Conservation (phyloP, 1,284 basidiomycete species). For the Naganishia sp. region DNA sequence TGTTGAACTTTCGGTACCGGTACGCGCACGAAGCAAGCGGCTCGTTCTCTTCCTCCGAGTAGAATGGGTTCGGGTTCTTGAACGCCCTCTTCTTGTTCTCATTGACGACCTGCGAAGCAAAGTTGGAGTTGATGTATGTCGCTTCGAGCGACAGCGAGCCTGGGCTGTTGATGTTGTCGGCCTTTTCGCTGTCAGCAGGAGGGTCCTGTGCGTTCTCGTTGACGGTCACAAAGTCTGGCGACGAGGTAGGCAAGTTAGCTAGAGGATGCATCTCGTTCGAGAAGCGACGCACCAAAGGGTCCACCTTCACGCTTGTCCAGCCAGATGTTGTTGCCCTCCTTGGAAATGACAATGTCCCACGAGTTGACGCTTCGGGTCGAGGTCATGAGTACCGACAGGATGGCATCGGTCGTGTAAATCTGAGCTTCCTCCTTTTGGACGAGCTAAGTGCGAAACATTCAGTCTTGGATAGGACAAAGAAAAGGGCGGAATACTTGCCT, state of each 20-base stretch:
- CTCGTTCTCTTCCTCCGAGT: constrained; percentile 84
- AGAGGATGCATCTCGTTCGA: too few species aligned
- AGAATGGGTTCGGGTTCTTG: constrained; percentile 89
- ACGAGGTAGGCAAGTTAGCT: too few species aligned
- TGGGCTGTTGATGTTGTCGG: constrained; percentile 80
- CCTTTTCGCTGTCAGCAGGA: constrained; percentile 76
- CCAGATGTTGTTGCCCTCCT: constrained; percentile 90
- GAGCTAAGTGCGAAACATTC: constrained; percentile 58
- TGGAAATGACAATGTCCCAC: constrained; percentile 96
- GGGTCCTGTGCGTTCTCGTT: constrained; percentile 98
- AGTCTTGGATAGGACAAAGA: constrained; percentile 10
- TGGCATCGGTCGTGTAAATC: constrained; percentile 93
- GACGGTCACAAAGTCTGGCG: constrained; percentile 82
- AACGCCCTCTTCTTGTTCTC: constrained; percentile 63
- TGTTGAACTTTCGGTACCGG: constrained; percentile 93
- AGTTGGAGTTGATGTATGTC: constrained; percentile 99
- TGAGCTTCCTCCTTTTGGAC: constrained; percentile 75
- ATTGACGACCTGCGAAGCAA: constrained; percentile 90
- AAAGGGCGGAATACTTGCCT: constrained; percentile 57
- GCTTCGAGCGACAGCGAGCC: constrained; percentile 94
- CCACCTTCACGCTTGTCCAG: constrained; percentile 98
- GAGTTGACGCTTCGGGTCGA: constrained; percentile 93
- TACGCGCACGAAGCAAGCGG: constrained; percentile 95
- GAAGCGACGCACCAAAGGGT: constrained; percentile 64
- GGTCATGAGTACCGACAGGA: constrained; percentile 95